Percentiles rank a stretch among this genome's conserved stretches.
phyloP scores from a whole-genome alignment of 331 rosid species.

The Telfairia occidentalis region DNA sequence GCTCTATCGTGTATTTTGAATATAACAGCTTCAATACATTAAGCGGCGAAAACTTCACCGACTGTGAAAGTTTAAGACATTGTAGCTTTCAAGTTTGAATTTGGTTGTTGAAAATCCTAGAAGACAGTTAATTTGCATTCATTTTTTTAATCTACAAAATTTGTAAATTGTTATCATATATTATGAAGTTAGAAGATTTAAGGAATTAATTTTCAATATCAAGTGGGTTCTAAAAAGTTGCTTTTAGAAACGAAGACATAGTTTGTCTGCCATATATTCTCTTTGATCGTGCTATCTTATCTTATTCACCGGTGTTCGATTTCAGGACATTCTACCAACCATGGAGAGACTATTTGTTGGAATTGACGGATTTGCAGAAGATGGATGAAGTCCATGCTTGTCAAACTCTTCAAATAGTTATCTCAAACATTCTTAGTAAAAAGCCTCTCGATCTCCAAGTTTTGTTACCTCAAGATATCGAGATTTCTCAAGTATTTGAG shows the following conservation, averaged over 20 bases:
- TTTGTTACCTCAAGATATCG: constrained; percentile 32
- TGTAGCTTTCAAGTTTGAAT: neutral
- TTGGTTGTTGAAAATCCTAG: neutral
- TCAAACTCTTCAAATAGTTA: constrained; percentile 34
- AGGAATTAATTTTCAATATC: neutral
- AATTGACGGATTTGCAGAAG: constrained; percentile 32
- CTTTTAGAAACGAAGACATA: neutral
- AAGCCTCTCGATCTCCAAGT: constrained; percentile 27
- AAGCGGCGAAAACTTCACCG: neutral
- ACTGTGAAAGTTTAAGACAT: neutral
- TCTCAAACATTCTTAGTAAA: constrained; percentile 43
- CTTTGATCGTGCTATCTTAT: neutral
- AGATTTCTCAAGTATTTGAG: constrained; percentile 34
- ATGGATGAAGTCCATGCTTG: constrained; percentile 72
- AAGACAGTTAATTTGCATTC: neutral
- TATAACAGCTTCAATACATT: neutral
- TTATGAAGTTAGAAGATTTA: neutral
- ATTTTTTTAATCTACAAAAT: neutral
- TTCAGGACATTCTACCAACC: constrained; percentile 63
- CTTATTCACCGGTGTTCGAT: constrained; percentile 5
- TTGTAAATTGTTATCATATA: neutral
- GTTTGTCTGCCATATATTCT: neutral
- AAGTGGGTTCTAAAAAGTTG: neutral
- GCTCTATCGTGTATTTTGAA: neutral
- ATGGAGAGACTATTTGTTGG: constrained; percentile 44